These are phyloP conservation scores for Reutealis trisperma DNA, from an alignment of 345 rosid genomes.

Conservation along the genomic window DNA sequence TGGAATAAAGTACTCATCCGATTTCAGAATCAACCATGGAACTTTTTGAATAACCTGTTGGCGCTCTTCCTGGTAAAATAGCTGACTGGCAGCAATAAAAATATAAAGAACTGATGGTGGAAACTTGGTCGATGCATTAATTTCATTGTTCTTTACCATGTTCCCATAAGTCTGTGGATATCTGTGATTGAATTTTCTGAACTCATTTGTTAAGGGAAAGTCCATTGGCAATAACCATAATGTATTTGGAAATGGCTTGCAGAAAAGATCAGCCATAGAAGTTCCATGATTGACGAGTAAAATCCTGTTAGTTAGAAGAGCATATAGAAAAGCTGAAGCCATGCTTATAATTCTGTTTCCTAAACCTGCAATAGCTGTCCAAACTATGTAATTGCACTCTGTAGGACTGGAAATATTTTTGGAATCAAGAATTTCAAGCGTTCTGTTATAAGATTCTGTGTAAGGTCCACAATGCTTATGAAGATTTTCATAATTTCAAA, in stretches of 20 bases:
- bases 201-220: slow-evolving; percentile 5
- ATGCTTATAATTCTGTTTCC: slow-evolving; percentile 28
- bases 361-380: slow-evolving; percentile 13
- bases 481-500: slow-evolving; percentile 22
- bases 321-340: slow-evolving; percentile 28
- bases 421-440: background rate
- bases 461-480: slow-evolving; percentile 23
- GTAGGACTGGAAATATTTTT: background rate
- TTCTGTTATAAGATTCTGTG: slow-evolving; percentile 12
- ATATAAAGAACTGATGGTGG: slow-evolving; percentile 2
- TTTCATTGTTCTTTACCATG: background rate
- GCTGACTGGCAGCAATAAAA: background rate
- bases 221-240: slow-evolving; percentile 19
- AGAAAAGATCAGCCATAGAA: slow-evolving; percentile 23
- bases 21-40: slow-evolving; percentile 27
- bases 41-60: slow-evolving; percentile 14
- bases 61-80: slow-evolving; percentile 16
- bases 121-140: background rate
- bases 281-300: slow-evolving; percentile 1
- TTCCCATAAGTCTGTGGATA: background rate
- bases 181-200: background rate
- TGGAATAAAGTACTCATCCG: slow-evolving; percentile 25
- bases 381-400: slow-evolving; percentile 27
- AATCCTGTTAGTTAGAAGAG: slow-evolving; percentile 26
- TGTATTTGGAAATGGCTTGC: slow-evolving; percentile 25